Percentiles rank a stretch among this genome's conserved stretches.
These are phyloP conservation scores for Chlorella variabilis DNA, from an alignment of 163 green algal genomes.

Conservation along the genomic window DNA sequence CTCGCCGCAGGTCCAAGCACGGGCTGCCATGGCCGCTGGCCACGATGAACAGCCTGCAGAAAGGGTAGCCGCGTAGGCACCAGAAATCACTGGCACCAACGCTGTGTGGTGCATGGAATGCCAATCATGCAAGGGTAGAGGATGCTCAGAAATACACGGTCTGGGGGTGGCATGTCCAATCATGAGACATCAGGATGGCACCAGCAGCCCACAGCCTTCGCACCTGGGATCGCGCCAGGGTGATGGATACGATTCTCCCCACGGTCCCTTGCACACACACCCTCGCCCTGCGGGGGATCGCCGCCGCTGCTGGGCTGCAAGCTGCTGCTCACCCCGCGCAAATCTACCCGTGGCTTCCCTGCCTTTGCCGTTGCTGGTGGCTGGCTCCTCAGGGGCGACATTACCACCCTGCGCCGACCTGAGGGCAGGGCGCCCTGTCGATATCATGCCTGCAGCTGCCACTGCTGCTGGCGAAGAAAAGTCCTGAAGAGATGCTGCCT, in stretches of 20 bases:
- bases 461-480: background rate
- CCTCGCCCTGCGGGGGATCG: background rate
- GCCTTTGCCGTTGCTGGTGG: background rate
- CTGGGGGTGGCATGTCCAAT: too few relatives aligned
- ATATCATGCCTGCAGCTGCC: background rate
- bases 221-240: constrained; percentile 42
- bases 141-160: background rate
- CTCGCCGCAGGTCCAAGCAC: constrained; percentile 88
- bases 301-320: background rate
- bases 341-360: too few relatives aligned
- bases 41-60: constrained; percentile 78
- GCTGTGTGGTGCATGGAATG: too few relatives aligned
- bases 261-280: constrained; percentile 36
- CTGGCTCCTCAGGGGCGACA: too few relatives aligned
- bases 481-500: background rate
- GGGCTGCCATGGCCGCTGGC: constrained; percentile 83
- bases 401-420: too few relatives aligned
- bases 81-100: background rate
- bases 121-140: too few relatives aligned
- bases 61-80: background rate
- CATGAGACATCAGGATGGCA: background rate
- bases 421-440: too few relatives aligned
- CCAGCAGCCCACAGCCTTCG: background rate
- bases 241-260: constrained; percentile 48
- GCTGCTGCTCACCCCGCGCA: background rate